Conservation (phyloP, 805 yeast species). For the Sporopachydermia quercuum region DNA sequence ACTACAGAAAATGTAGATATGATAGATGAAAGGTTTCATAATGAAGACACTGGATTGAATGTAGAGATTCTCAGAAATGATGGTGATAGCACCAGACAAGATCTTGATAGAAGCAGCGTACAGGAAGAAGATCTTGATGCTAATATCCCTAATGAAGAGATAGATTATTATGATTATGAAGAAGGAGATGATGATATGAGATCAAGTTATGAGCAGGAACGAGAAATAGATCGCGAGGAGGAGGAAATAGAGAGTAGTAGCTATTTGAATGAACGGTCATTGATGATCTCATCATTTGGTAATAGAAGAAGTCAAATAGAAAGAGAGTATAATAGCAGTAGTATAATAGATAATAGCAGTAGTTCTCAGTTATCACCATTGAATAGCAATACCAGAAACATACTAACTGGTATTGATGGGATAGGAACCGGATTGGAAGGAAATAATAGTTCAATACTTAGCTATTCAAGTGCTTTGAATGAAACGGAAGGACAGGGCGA, state of each 20-base stretch:
- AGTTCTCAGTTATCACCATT: background rate
- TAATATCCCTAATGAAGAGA: constrained; percentile 3
- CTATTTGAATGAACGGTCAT: too few species aligned
- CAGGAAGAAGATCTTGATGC: constrained; percentile 2
- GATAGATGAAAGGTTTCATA: background rate
- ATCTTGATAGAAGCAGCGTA: constrained; percentile 1
- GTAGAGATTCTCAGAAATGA: constrained; percentile 3
- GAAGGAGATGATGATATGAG: constrained; percentile 6
- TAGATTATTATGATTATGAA: constrained; percentile 1
- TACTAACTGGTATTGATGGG: constrained; percentile 5
- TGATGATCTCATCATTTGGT: too few species aligned
- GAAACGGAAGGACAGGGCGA: constrained; percentile 3
- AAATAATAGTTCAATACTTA: background rate
- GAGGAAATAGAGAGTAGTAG: too few species aligned
- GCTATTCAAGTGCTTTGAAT: constrained; percentile 3
- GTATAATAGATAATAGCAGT: constrained; percentile 8
- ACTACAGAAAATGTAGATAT: background rate
- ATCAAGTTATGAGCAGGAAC: constrained; percentile 6
- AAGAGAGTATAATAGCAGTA: constrained; percentile 9
- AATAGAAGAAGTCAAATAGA: constrained; percentile 9
- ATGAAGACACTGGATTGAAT: constrained; percentile 3
- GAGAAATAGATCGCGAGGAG: constrained; percentile 7
- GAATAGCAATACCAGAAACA: constrained; percentile 2
- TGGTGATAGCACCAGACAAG: constrained; percentile 1
- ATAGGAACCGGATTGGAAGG: constrained; percentile 3